phyloP scores from a whole-genome alignment of 2,329 filamentous ascomycete genomes.

The Truncatella angustata region DNA sequence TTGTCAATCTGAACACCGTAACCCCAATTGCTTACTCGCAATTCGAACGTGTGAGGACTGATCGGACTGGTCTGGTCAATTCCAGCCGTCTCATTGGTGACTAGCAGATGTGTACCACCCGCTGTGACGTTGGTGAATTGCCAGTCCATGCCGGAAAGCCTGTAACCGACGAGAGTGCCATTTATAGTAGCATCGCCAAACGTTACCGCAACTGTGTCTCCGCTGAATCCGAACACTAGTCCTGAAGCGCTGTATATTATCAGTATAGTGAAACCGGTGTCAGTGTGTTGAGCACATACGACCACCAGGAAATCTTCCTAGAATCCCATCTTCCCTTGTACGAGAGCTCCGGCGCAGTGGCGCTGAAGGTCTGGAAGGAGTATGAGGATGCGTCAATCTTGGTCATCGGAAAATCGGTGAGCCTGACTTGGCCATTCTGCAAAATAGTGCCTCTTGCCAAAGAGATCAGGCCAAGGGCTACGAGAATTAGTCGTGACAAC shows the following conservation, averaged over 20 bases:
- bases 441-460: conserved; percentile 30
- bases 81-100: conserved; percentile 42
- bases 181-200: conserved; percentile 51
- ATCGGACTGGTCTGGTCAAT: conserved; percentile 41
- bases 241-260: conserved; percentile 42
- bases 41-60: too few relatives aligned
- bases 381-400: too few relatives aligned
- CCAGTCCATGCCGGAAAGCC: conserved; percentile 59
- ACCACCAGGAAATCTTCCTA: conserved; percentile 59
- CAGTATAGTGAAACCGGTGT: neutral
- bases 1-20: too few relatives aligned
- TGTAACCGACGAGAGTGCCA: conserved; percentile 54
- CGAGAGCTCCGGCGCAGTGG: conserved; percentile 50
- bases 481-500: neutral
- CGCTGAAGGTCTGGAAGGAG: too few relatives aligned
- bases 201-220: conserved; percentile 49
- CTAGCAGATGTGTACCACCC: conserved; percentile 53
- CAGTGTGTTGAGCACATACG: conserved; percentile 35
- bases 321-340: conserved; percentile 65
- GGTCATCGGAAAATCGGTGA: conserved; percentile 40
- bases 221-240: conserved; percentile 54
- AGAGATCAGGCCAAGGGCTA: conserved; percentile 13
- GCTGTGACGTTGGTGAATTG: conserved; percentile 59
- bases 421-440: conserved; percentile 39
- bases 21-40: too few relatives aligned